Percentiles rank a stretch among this genome's conserved stretches.
Conservation (phyloP, 169 alveolate species). For the Eimeria maxima region DNA sequence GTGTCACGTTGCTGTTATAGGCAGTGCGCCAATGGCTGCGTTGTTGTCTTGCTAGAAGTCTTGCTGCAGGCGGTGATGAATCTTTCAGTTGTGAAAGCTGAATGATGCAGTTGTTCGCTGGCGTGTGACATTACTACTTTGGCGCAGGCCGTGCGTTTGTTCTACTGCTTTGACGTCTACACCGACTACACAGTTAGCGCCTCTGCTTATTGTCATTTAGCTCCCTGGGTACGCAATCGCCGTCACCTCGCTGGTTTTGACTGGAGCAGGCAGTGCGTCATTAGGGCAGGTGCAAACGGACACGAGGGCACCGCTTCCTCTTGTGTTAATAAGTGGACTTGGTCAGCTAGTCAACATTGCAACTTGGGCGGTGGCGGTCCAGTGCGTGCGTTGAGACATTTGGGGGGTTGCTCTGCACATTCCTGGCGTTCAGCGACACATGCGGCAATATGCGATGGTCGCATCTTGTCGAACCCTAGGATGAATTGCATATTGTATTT, state of each 20-base stretch:
- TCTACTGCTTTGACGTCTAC: neutral
- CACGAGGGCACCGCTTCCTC: neutral
- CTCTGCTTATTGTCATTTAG: neutral
- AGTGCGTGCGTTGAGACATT: neutral
- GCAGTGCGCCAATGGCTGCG: neutral
- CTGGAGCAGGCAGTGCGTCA: neutral
- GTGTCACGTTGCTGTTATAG: neutral
- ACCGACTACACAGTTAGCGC: neutral
- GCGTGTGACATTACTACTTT: neutral
- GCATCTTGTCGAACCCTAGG: neutral
- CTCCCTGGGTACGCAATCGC: neutral
- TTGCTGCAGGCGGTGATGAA: neutral
- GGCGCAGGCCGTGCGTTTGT: neutral
- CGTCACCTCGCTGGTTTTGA: neutral
- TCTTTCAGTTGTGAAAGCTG: neutral
- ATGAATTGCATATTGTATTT: neutral
- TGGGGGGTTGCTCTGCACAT: neutral
- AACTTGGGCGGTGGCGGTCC: neutral
- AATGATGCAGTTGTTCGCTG: neutral
- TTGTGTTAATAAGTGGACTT: neutral
- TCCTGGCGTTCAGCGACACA: neutral
- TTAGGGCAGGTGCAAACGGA: neutral
- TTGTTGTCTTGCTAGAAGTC: neutral
- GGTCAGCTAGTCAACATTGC: neutral
- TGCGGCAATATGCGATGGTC: neutral